Evolutionary conservation across 1,284 basidiomycete genomes (phyloP).

Genomic region (Naganishia albida): DNA sequence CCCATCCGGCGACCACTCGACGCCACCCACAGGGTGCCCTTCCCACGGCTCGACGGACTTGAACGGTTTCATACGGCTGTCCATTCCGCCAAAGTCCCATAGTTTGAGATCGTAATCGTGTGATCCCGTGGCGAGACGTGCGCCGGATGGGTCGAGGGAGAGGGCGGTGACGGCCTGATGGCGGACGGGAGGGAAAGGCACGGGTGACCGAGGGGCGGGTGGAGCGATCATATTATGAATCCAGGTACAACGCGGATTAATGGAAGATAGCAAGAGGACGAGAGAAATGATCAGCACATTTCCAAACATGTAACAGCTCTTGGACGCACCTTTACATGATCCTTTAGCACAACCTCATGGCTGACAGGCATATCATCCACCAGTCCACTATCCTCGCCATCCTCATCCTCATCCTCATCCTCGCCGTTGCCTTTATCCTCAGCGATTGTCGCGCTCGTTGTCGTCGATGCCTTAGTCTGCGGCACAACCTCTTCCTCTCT

Average conservation of each 20-base stretch:
- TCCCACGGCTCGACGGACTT: conserved; percentile 92
- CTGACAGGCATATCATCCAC: conserved; percentile 54
- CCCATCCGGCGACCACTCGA: conserved; percentile 83
- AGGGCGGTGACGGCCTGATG: conserved; percentile 81
- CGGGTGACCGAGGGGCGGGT: background rate
- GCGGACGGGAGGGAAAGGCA: background rate
- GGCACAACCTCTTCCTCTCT: conserved; percentile 6
- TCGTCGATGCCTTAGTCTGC: conserved; percentile 16
- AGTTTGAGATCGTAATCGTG: conserved; percentile 97
- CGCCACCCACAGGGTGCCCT: conserved; percentile 77
- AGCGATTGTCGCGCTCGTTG: background rate
- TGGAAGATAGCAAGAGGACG: background rate
- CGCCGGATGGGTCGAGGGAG: conserved; percentile 87
- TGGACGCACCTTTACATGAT: conserved; percentile 73
- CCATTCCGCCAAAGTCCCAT: conserved; percentile 99
- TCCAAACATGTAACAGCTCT: no score
- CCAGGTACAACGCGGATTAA: background rate
- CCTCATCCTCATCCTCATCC: conserved; percentile 38
- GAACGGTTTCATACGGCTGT: conserved; percentile 79
- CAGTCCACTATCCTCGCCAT: conserved; percentile 39
- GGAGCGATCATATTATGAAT: background rate
- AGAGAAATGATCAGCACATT: background rate
- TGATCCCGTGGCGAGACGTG: conserved; percentile 83
- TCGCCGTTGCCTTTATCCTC: conserved; percentile 27
- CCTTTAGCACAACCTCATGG: conserved; percentile 85